A percentile compares a stretch with the other conserved stretches of the same genome.
These are phyloP conservation scores for Backusella circina DNA, from an alignment of 192 early-diverging fungal genomes.

Conservation along the genomic window DNA sequence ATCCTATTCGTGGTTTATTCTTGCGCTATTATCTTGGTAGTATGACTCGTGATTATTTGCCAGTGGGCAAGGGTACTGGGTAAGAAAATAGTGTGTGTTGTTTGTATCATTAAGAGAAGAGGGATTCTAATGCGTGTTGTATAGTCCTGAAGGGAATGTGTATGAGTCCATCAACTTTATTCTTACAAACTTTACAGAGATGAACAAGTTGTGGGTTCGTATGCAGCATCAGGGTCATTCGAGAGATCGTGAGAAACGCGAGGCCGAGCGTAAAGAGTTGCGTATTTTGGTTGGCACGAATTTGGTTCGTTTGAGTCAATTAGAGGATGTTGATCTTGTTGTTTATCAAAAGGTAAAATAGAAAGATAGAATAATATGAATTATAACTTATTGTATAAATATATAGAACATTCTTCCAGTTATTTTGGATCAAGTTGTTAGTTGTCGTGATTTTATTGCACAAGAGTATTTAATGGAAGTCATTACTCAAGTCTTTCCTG, in stretches of 20 bases:
- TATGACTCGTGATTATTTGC: conserved; percentile 95
- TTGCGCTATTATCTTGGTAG: conserved; percentile 92
- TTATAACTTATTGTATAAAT: background rate
- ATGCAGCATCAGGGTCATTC: conserved; percentile 96
- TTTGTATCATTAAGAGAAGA: background rate
- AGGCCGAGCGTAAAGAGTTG: conserved; percentile 93
- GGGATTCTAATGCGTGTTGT: background rate
- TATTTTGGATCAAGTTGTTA: conserved; percentile 94
- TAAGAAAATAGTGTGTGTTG: too few relatives aligned
- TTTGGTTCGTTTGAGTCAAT: conserved; percentile 88
- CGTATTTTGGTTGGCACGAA: conserved; percentile 96
- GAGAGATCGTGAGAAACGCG: conserved; percentile 90
- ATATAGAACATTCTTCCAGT: conserved; percentile 78
- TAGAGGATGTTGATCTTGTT: conserved; percentile 81
- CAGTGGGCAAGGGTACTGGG: conserved; percentile 62
- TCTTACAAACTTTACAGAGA: conserved; percentile 97
- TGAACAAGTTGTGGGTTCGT: conserved; percentile 99
- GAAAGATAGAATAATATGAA: background rate
- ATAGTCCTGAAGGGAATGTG: conserved; percentile 79
- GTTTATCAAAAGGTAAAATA: conserved; percentile 70
- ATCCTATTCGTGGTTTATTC: conserved; percentile 96
- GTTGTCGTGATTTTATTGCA: conserved; percentile 95
- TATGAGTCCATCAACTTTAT: conserved; percentile 95
- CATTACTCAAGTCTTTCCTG: conserved; percentile 96
- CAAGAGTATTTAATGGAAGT: conserved; percentile 99